These are phyloP conservation scores for Chalciporus chontae DNA, from an alignment of 768 basidiomycete species.

Conservation along the genomic window DNA sequence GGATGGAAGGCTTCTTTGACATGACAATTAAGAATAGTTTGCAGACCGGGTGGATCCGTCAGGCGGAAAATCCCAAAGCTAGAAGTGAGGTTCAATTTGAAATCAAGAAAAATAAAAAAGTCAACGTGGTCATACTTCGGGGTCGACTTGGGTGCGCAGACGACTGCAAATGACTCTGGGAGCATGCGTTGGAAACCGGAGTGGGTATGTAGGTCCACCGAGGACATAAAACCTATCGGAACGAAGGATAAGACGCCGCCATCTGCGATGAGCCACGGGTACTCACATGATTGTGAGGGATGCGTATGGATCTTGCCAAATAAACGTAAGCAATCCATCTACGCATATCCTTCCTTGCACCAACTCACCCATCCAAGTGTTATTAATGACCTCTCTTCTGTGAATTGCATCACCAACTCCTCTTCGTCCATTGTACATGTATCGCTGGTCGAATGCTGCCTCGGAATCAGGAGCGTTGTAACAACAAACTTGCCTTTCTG, in stretches of 20 bases:
- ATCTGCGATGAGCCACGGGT: not conserved
- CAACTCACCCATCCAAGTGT: slow-evolving; percentile 85
- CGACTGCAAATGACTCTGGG: slow-evolving; percentile 89
- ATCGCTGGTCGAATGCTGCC: slow-evolving; percentile 82
- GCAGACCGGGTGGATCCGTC: slow-evolving; percentile 82
- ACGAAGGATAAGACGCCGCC: not conserved
- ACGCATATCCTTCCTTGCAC: not conserved
- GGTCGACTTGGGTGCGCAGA: slow-evolving; percentile 77
- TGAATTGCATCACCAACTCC: slow-evolving; percentile 81
- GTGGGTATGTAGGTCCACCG: slow-evolving; percentile 90
- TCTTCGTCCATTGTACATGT: slow-evolving; percentile 94
- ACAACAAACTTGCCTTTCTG: slow-evolving; percentile 61
- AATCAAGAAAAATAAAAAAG: not conserved
- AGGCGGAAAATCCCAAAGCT: slow-evolving; percentile 86
- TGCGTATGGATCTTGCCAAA: slow-evolving; percentile 80
- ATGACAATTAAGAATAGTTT: slow-evolving; percentile 63
- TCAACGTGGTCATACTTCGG: slow-evolving; percentile 54
- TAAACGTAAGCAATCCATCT: not conserved
- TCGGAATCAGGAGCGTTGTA: slow-evolving; percentile 84
- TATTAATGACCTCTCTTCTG: slow-evolving; percentile 74
- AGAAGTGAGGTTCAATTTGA: not conserved
- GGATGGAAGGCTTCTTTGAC: slow-evolving; percentile 82
- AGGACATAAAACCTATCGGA: slow-evolving; percentile 81
- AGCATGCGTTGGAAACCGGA: slow-evolving; percentile 87
- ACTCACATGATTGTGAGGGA: slow-evolving; percentile 81